Evolutionary conservation across 306 rosid genomes (phyloP).

Genomic region (Casuarina equisetifolia): DNA sequence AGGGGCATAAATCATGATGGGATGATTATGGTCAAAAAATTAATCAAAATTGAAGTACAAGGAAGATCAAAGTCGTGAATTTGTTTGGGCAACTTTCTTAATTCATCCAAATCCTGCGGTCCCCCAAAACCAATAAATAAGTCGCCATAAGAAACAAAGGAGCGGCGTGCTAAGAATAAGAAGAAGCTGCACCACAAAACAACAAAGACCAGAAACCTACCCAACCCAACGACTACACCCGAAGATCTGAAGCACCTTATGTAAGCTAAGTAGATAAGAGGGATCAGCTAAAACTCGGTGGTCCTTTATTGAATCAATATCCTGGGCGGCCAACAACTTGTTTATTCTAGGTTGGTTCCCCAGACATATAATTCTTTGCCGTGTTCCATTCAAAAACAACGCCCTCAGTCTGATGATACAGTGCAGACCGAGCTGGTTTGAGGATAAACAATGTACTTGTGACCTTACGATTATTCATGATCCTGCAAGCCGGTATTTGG

Average conservation of each 20-base stretch:
- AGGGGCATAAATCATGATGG: too few species aligned
- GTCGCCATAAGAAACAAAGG: too few species aligned
- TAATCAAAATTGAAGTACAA: too few species aligned
- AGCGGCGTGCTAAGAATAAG: background rate
- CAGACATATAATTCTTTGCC: background rate
- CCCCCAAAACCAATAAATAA: background rate
- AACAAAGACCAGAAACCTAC: background rate
- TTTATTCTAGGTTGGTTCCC: background rate
- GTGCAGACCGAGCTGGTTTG: background rate
- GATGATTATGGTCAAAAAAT: too few species aligned
- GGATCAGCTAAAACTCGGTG: background rate
- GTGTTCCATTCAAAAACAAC: background rate
- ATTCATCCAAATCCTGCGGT: background rate
- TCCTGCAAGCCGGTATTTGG: too few species aligned
- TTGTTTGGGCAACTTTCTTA: too few species aligned
- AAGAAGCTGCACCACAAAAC: background rate
- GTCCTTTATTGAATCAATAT: background rate
- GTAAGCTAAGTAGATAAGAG: background rate
- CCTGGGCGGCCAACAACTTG: background rate
- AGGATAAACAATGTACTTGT: too few species aligned
- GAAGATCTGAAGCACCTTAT: too few species aligned
- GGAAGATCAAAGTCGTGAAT: too few species aligned
- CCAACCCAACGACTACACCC: background rate
- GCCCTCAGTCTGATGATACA: background rate
- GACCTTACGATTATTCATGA: too few species aligned